Conservation (phyloP, 2,329 filamentous ascomycete species). For the Talaromyces sp. region DNA sequence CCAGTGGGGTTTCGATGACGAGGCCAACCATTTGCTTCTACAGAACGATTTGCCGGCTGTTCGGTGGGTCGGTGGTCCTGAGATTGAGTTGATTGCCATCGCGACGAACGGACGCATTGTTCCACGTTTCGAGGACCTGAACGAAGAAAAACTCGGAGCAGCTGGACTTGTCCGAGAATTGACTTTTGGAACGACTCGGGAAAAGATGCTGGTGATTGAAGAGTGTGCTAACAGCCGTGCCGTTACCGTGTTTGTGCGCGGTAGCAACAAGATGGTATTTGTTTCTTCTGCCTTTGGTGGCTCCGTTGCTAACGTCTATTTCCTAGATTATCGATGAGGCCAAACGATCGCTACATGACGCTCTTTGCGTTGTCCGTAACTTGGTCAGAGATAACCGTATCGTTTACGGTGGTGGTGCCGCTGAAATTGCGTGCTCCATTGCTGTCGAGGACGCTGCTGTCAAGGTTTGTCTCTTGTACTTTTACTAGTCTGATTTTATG, state of each 20-base stretch:
- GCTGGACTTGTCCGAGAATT: slow-evolving; percentile 91
- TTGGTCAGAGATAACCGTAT: slow-evolving; percentile 93
- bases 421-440: slow-evolving; percentile 93
- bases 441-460: slow-evolving; percentile 93
- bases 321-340: slow-evolving; percentile 93
- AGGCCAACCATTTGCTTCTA: slow-evolving; percentile 93
- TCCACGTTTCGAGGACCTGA: slow-evolving; percentile 92
- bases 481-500: not conserved
- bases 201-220: slow-evolving; percentile 99
- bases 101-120: slow-evolving; percentile 97
- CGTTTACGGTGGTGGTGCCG: slow-evolving; percentile 93
- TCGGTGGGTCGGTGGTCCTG: slow-evolving; percentile 94
- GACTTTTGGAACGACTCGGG: slow-evolving; percentile 92
- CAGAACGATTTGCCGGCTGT: slow-evolving; percentile 96
- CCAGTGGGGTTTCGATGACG: slow-evolving; percentile 99
- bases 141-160: slow-evolving; percentile 78
- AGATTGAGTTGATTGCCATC: slow-evolving; percentile 97
- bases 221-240: slow-evolving; percentile 97
- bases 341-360: slow-evolving; percentile 94
- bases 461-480: slow-evolving; percentile 46
- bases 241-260: slow-evolving; percentile 91
- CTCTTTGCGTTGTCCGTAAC: slow-evolving; percentile 95
- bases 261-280: slow-evolving; percentile 96
- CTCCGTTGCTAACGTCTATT: slow-evolving; percentile 1
- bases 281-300: not conserved